Conservation (phyloP, 306 rosid species). For the Pterocarpus macrocarpus region DNA sequence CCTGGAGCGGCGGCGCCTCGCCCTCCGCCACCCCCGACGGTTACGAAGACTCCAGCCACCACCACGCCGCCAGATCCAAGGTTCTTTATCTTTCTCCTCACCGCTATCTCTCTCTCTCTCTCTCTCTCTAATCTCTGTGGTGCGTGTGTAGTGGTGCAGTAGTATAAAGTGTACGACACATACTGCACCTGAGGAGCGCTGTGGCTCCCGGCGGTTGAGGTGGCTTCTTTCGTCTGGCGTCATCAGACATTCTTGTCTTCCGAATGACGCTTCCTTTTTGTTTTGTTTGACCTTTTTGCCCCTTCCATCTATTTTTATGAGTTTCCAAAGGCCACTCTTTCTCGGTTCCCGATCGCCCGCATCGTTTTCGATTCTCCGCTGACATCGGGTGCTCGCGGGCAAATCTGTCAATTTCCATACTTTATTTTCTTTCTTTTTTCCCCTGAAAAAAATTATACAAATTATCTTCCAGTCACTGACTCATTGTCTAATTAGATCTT, state of each 20-base stretch:
- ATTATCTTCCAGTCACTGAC: not conserved
- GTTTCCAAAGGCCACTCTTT: constrained; percentile 9
- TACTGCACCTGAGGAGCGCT: not conserved
- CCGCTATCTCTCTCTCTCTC: not conserved
- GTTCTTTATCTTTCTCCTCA: constrained; percentile 41
- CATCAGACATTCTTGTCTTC: constrained; percentile 49
- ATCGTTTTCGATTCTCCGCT: constrained; percentile 52
- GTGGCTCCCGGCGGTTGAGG: constrained; percentile 39
- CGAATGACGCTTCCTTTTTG: constrained; percentile 22
- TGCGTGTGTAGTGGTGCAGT: constrained; percentile 23
- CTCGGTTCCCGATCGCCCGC: constrained; percentile 29
- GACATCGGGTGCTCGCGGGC: constrained; percentile 44
- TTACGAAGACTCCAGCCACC: constrained; percentile 71
- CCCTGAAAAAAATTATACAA: not conserved
- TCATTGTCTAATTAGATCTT: not conserved
- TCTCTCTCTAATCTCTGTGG: constrained; percentile 45
- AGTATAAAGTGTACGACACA: not conserved
- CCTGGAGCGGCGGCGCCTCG: constrained; percentile 89
- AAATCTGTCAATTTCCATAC: constrained; percentile 37
- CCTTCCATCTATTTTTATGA: constrained; percentile 10
- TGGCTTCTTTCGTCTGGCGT: constrained; percentile 8
- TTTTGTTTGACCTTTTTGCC: constrained; percentile 52
- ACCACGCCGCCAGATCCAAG: constrained; percentile 82
- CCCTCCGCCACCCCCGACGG: constrained; percentile 80
- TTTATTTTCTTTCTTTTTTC: not conserved